phyloP scores from a whole-genome alignment of 2,329 filamentous ascomycete species.

The Didymella pinodella region DNA sequence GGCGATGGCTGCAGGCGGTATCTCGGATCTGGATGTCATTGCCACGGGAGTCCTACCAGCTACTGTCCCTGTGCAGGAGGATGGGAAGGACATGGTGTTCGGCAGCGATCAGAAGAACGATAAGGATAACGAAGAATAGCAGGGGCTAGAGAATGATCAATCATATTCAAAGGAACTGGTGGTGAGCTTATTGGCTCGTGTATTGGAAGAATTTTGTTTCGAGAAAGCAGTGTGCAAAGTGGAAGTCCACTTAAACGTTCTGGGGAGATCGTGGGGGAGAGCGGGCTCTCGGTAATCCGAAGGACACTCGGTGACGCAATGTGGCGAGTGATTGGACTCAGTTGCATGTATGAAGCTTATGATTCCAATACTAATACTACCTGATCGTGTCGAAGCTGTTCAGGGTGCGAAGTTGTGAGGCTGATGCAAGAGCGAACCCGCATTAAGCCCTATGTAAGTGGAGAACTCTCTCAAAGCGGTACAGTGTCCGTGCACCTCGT shows the following conservation, averaged over 20 bases:
- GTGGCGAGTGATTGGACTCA: neutral
- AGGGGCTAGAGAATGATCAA: neutral
- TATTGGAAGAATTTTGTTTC: neutral
- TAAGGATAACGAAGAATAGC: neutral
- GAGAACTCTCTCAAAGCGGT: constrained; percentile 1
- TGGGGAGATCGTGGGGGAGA: neutral
- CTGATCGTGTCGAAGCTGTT: neutral
- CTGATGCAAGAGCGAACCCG: constrained; percentile 1
- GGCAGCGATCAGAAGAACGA: neutral
- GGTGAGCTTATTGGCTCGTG: neutral
- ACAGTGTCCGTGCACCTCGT: too few relatives aligned
- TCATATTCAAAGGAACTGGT: neutral
- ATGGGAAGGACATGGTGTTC: constrained; percentile 18
- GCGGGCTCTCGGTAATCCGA: too few relatives aligned
- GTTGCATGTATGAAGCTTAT: neutral
- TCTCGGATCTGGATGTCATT: constrained; percentile 46
- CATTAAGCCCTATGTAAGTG: constrained; percentile 6
- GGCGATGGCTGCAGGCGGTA: constrained; percentile 38
- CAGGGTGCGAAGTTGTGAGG: neutral
- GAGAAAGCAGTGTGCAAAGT: neutral
- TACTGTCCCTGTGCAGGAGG: constrained; percentile 26
- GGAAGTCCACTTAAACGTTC: neutral
- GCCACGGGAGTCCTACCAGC: constrained; percentile 40
- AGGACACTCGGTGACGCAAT: neutral
- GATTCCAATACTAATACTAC: neutral